Percentiles rank a stretch among this genome's conserved stretches.
phyloP scores from a whole-genome alignment of 345 rosid species.

The Populus nigra region DNA sequence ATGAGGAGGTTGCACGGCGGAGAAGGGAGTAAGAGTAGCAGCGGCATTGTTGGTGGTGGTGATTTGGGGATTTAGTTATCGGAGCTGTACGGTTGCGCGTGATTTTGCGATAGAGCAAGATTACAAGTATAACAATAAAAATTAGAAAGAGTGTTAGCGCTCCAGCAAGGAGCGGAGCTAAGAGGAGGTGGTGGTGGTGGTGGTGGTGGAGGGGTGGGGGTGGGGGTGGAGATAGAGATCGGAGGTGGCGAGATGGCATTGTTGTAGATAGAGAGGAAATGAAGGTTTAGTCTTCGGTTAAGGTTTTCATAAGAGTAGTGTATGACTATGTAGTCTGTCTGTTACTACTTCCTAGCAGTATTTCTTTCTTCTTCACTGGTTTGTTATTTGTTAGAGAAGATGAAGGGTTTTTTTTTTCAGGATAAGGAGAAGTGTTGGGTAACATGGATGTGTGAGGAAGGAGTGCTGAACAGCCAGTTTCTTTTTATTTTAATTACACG shows the following conservation, averaged over 20 bases:
- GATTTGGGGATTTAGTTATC: constrained; percentile 14
- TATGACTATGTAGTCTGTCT: background rate
- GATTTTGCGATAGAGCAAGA: constrained; percentile 14
- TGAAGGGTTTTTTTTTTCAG: background rate
- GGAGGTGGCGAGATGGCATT: constrained; percentile 21
- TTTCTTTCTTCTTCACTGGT: background rate
- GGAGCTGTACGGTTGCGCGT: constrained; percentile 18
- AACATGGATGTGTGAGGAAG: constrained; percentile 1
- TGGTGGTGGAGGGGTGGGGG: constrained; percentile 36
- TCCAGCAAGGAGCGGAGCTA: constrained; percentile 9
- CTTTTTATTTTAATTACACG: background rate
- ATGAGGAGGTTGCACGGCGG: constrained; percentile 12
- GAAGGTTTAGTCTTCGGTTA: background rate
- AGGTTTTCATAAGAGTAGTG: background rate
- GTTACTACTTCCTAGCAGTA: background rate
- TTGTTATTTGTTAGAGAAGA: background rate
- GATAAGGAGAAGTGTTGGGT: constrained; percentile 21
- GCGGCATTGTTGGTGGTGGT: constrained; percentile 10
- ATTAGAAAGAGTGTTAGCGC: background rate
- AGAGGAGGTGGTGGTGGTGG: constrained; percentile 30
- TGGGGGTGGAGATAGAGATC: background rate
- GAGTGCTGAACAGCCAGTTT: background rate
- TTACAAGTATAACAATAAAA: background rate
- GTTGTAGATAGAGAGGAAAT: constrained; percentile 17
- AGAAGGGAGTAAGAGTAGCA: constrained; percentile 18